phyloP scores from a whole-genome alignment of 805 yeast species.

The Kodamaea kakaduensis region DNA sequence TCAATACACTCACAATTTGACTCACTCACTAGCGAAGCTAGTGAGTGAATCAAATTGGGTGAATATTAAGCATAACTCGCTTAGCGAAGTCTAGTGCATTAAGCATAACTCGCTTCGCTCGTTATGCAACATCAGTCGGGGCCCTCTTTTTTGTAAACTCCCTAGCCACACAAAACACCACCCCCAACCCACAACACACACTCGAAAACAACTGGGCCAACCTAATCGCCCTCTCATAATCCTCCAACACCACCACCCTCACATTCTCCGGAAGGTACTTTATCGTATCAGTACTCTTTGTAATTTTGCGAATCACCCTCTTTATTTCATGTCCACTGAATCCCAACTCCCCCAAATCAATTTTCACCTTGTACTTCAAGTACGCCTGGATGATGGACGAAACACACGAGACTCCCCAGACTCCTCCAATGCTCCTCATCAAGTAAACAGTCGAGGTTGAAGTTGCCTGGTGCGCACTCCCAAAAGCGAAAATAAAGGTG shows the following conservation, averaged over 20 bases:
- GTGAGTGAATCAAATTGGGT: no score
- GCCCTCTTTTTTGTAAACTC: conserved; percentile 8
- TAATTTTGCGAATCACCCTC: conserved; percentile 16
- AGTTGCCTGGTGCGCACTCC: conserved; percentile 30
- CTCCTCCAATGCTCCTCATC: conserved; percentile 38
- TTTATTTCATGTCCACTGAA: conserved; percentile 14
- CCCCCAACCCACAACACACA: conserved; percentile 13
- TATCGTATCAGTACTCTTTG: conserved; percentile 21
- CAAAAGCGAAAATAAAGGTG: conserved; percentile 32
- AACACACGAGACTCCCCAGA: conserved; percentile 34
- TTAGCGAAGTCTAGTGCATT: no score
- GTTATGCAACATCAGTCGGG: background rate
- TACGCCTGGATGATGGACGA: conserved; percentile 18
- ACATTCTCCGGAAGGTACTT: conserved; percentile 15
- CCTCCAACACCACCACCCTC: conserved; percentile 17
- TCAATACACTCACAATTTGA: no score
- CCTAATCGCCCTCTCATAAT: conserved; percentile 23
- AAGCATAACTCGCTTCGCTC: no score
- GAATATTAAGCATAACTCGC: no score
- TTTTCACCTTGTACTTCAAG: conserved; percentile 12
- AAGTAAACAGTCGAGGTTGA: conserved; percentile 38
- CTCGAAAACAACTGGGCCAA: conserved; percentile 22
- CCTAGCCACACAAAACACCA: conserved; percentile 14
- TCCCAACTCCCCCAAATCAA: conserved; percentile 13
- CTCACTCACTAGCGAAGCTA: no score